Percentiles rank a stretch among this genome's conserved stretches.
Evolutionary conservation across 768 basidiomycete genomes (phyloP).

Genomic region (Psilocybe cubensis): DNA sequence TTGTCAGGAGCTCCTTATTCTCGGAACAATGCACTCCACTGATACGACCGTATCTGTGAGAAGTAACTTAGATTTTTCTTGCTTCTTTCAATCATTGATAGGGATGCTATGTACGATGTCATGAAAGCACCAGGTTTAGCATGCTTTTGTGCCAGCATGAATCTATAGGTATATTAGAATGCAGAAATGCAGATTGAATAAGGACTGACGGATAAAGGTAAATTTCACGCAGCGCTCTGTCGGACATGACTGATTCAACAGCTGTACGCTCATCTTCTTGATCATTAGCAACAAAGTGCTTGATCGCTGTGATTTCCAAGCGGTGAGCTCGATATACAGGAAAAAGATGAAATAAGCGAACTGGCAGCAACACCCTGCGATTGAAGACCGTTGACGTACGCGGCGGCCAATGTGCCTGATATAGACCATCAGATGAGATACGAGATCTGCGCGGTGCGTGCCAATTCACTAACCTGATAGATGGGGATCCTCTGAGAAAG

Average conservation of each 20-base stretch:
- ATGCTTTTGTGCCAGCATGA: constrained; percentile 69
- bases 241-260: constrained; percentile 64
- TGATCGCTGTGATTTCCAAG: constrained; percentile 51
- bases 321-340: background rate
- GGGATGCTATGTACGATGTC: constrained; percentile 52
- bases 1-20: constrained; percentile 58
- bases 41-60: constrained; percentile 67
- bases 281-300: constrained; percentile 77
- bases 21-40: constrained; percentile 76
- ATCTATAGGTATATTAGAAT: constrained; percentile 35
- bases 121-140: constrained; percentile 68
- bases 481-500: constrained; percentile 73
- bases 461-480: constrained; percentile 50
- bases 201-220: constrained; percentile 67
- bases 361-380: constrained; percentile 64
- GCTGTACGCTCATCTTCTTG: constrained; percentile 74
- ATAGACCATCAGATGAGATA: constrained; percentile 5
- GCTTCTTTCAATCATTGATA: background rate
- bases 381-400: constrained; percentile 74
- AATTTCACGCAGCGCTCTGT: constrained; percentile 69
- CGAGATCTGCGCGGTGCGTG: background rate
- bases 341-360: constrained; percentile 19
- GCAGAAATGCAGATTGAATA: background rate
- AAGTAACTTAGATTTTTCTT: background rate
- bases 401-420: constrained; percentile 59